phyloP scores from a whole-genome alignment of 768 basidiomycete genomes.

The Macrolepiota albuminosa region DNA sequence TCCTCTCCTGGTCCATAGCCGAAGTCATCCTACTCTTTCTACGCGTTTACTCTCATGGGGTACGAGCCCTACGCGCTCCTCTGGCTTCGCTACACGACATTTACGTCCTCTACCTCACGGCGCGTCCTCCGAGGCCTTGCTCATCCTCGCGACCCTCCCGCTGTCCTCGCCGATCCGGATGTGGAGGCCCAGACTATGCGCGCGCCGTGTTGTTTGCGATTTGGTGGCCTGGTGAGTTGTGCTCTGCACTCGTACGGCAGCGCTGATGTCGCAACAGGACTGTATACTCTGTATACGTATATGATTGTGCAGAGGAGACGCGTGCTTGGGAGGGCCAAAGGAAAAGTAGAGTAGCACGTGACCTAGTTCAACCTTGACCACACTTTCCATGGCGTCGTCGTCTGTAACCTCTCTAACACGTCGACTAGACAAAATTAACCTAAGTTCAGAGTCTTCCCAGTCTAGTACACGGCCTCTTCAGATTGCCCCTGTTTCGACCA shows the following conservation, averaged over 20 bases:
- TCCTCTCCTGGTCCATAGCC: conserved; percentile 87
- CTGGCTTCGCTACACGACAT: conserved; percentile 86
- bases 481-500: conserved; percentile 18
- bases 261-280: conserved; percentile 24
- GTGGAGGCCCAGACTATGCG: conserved; percentile 55
- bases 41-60: conserved; percentile 63
- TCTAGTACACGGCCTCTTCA: neutral
- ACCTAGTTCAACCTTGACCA: neutral
- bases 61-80: conserved; percentile 47
- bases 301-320: conserved; percentile 51
- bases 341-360: neutral
- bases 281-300: conserved; percentile 49
- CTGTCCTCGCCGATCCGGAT: conserved; percentile 34
- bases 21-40: conserved; percentile 92
- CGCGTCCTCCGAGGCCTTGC: conserved; percentile 84
- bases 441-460: neutral
- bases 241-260: neutral
- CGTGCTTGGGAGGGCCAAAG: conserved; percentile 25
- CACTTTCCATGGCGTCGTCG: neutral
- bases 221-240: conserved; percentile 81
- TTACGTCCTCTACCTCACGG: conserved; percentile 90
- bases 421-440: neutral
- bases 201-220: conserved; percentile 60
- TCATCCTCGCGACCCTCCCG: conserved; percentile 76
- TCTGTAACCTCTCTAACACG: neutral